A percentile compares a stretch with the other conserved stretches of the same genome.
phyloP scores from a whole-genome alignment of 208 protist genomes.

The Tritrichomonas musculus region DNA sequence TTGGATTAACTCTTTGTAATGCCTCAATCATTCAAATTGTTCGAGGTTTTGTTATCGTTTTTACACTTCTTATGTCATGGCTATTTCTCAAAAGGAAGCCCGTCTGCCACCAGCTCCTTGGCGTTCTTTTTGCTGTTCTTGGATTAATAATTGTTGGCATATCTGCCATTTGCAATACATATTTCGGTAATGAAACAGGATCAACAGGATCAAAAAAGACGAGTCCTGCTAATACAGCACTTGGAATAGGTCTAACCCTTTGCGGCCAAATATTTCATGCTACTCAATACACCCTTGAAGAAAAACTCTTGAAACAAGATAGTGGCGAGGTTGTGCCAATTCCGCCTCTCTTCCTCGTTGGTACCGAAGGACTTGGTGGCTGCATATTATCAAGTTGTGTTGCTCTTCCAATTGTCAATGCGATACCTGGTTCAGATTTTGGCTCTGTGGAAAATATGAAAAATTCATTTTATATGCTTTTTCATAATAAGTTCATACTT shows the following conservation, averaged over 20 bases:
- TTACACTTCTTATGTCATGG: not conserved
- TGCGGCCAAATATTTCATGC: not conserved
- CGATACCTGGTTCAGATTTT: not conserved
- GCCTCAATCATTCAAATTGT: not conserved
- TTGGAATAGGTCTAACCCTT: not conserved
- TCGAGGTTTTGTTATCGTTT: not conserved
- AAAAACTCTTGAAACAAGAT: not conserved
- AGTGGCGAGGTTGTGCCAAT: not conserved
- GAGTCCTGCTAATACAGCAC: not conserved
- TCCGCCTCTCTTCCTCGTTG: not conserved
- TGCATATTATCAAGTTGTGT: not conserved
- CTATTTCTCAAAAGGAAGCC: not conserved
- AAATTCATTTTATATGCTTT: not conserved
- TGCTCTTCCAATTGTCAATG: not conserved
- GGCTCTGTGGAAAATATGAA: not conserved
- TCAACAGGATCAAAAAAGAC: not conserved
- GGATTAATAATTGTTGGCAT: not conserved
- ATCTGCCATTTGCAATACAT: not conserved
- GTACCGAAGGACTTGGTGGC: not conserved
- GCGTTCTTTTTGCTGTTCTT: not conserved
- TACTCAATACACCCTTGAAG: not conserved
- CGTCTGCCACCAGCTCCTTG: not conserved
- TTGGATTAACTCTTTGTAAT: not conserved
- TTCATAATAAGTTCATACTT: not conserved
- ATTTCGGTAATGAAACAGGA: too few species aligned